Base-by-base conservation (phyloP, 1,284 basidiomycete genomes). In the Amylostereum areolatum region DNA sequence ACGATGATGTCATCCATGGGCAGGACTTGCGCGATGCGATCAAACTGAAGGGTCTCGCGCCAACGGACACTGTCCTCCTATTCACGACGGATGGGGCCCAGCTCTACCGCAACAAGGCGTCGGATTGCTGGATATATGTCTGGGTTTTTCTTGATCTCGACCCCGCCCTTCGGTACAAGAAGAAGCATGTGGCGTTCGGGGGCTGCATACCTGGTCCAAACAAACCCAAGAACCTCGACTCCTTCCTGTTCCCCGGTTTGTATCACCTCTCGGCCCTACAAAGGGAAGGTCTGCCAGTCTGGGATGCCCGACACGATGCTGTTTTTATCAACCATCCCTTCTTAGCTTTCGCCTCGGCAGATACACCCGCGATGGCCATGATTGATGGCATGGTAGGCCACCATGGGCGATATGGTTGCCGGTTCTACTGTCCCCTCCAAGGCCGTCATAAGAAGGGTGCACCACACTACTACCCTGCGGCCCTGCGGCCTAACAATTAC, bases 161-260 rank as follows among this genome's bases (percentile, higher is more conserved):
- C 5, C 56, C 56, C 2, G 46, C 51, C 31, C 9, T 45, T n/a
- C 48, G 53, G 7, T 58, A 57, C 43, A 54, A 56, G 35, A 61
- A 62, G 29, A 44, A 48, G 11, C 54, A 57, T n/a, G 49, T 66
- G 18, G 49, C 58, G 24, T 60, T 59, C 32, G 65, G 56, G 11
- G 48, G 57, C 8, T 44, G 66, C 42, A 61, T 68, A 34, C 63
- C 62, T 9, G 65, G 65, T n/a, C 67, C 67, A 1, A 59, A 67
- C 8, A 62, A 64, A 31, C 68, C 66, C 0, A 64, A 65, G 43
- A 60, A 67, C 43, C 37, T 66, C 5, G 66, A 73, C 25, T 70
- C 67, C 1, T 73, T 68, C 53, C 44, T 69, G 0, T 69, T 66
- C 44, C 59, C 60, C 28, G 60, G 63, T 11, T 36, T 68, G n/a